These are phyloP conservation scores for Aureoboletus auriporus DNA, from an alignment of 768 basidiomycete species.

Conservation along the genomic window DNA sequence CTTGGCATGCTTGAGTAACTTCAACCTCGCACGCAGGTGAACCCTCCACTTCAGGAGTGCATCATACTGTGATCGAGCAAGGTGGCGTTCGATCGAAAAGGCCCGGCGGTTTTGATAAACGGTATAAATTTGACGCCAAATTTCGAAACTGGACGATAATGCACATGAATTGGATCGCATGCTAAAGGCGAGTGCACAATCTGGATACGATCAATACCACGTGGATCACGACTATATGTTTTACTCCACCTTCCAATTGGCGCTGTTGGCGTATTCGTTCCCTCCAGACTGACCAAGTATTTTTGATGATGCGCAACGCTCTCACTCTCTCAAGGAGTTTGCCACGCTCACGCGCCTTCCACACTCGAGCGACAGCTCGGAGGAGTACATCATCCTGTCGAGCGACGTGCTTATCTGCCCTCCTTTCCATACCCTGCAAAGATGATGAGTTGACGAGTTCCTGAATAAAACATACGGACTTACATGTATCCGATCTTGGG, in stretches of 20 bases:
- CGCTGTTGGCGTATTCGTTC: slow-evolving; percentile 37
- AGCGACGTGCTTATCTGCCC: slow-evolving; percentile 51
- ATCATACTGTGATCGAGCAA: slow-evolving; percentile 37
- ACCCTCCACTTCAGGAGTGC: slow-evolving; percentile 55
- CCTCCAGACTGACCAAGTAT: slow-evolving; percentile 50
- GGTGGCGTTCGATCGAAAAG: slow-evolving; percentile 42
- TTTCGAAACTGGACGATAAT: slow-evolving; percentile 34
- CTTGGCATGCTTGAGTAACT: slow-evolving; percentile 51
- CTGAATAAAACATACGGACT: slow-evolving; percentile 15
- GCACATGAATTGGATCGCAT: slow-evolving; percentile 40
- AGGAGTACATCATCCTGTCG: slow-evolving; percentile 57
- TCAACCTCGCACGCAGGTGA: slow-evolving; percentile 45
- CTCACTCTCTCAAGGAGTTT: slow-evolving; percentile 52
- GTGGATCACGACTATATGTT: background rate
- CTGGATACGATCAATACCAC: slow-evolving; percentile 30
- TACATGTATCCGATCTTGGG: slow-evolving; percentile 48
- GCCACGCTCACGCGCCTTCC: slow-evolving; percentile 67
- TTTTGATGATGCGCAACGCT: slow-evolving; percentile 40
- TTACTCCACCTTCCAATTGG: slow-evolving; percentile 43
- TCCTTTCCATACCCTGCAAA: slow-evolving; percentile 51
- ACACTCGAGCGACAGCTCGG: slow-evolving; percentile 55
- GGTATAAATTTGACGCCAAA: slow-evolving; percentile 42
- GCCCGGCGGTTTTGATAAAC: slow-evolving; percentile 44
- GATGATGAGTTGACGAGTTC: slow-evolving; percentile 8
- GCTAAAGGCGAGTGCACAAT: slow-evolving; percentile 47